phyloP scores from a whole-genome alignment of 805 yeast species.

The Suhomyces kilbournensis region DNA sequence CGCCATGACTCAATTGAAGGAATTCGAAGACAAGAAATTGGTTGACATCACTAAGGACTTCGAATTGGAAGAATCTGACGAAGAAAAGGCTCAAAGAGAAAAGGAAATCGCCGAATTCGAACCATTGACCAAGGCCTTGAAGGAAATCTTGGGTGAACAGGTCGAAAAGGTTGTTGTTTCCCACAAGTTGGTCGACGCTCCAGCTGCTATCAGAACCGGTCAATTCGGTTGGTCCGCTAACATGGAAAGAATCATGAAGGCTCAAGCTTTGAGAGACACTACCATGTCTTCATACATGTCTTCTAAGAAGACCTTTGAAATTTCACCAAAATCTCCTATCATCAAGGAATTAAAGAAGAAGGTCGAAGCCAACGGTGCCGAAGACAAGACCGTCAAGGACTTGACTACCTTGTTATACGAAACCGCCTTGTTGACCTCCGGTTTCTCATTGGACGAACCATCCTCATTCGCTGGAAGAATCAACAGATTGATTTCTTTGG shows the following conservation, averaged over 20 bases:
- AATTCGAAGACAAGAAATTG: constrained; percentile 98
- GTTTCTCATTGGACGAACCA: constrained; percentile 99
- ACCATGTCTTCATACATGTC: constrained; percentile 99
- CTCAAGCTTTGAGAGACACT: constrained; percentile 98
- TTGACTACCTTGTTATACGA: constrained; percentile 94
- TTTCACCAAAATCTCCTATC: constrained; percentile 94
- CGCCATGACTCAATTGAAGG: constrained; percentile 98
- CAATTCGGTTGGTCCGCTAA: constrained; percentile 99
- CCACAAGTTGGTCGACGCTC: constrained; percentile 95
- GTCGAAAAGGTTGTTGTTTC: constrained; percentile 99
- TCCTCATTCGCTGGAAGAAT: constrained; percentile 95
- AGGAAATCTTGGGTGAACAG: constrained; percentile 96
- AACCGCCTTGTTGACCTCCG: constrained; percentile 97
- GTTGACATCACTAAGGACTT: constrained; percentile 99
- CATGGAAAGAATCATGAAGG: constrained; percentile 99
- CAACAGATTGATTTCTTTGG: constrained; percentile 96
- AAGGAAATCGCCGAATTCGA: constrained; percentile 88
- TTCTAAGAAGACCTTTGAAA: constrained; percentile 98
- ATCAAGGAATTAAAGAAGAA: constrained; percentile 93
- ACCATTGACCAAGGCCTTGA: constrained; percentile 90
- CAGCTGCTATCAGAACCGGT: constrained; percentile 99
- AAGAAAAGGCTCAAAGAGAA: constrained; percentile 94
- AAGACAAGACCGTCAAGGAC: constrained; percentile 97
- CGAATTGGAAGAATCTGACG: constrained; percentile 97
- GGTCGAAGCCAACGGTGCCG: constrained; percentile 96